Evolutionary conservation across 2,329 filamentous ascomycete species (phyloP).

Genomic region (Dothideomycetidae sp.): DNA sequence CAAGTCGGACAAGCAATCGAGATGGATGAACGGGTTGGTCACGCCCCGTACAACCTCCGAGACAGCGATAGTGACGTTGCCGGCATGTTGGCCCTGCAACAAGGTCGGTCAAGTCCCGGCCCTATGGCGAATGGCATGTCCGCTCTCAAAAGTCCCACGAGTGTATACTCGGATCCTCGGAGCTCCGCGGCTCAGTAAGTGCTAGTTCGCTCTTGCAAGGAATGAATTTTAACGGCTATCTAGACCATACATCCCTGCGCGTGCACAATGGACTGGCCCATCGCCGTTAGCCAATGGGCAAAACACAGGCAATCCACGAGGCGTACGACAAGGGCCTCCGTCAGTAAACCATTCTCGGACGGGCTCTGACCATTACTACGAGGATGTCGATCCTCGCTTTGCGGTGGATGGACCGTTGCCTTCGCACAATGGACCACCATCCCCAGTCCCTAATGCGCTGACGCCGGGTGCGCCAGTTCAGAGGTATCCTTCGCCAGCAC

Average conservation of each 20-base stretch:
- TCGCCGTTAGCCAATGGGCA: constrained; percentile 9
- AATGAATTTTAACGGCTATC: too few species aligned
- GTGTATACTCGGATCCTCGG: constrained; percentile 50
- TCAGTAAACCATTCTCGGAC: constrained; percentile 15
- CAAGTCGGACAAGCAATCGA: constrained; percentile 54
- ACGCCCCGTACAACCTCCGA: constrained; percentile 27
- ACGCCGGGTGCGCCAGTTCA: constrained; percentile 12
- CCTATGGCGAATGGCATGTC: constrained; percentile 56
- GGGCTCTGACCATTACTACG: constrained; percentile 55
- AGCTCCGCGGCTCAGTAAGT: constrained; percentile 41
- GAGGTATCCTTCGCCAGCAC: constrained; percentile 5
- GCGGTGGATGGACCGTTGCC: constrained; percentile 33
- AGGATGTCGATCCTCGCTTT: constrained; percentile 86
- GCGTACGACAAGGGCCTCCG: constrained; percentile 8
- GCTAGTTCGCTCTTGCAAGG: too few species aligned
- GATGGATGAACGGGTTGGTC: constrained; percentile 57
- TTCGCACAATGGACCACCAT: constrained; percentile 3
- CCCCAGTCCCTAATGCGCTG: constrained; percentile 15
- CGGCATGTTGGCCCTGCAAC: constrained; percentile 60
- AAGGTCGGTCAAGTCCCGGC: constrained; percentile 40
- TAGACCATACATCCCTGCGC: constrained; percentile 33
- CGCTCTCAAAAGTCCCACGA: constrained; percentile 49
- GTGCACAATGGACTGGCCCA: constrained; percentile 27
- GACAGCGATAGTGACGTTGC: constrained; percentile 59
- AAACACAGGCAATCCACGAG: constrained; percentile 1